Conservation (phyloP, 2,329 filamentous ascomycete genomes). For the Epichloe bromicola region DNA sequence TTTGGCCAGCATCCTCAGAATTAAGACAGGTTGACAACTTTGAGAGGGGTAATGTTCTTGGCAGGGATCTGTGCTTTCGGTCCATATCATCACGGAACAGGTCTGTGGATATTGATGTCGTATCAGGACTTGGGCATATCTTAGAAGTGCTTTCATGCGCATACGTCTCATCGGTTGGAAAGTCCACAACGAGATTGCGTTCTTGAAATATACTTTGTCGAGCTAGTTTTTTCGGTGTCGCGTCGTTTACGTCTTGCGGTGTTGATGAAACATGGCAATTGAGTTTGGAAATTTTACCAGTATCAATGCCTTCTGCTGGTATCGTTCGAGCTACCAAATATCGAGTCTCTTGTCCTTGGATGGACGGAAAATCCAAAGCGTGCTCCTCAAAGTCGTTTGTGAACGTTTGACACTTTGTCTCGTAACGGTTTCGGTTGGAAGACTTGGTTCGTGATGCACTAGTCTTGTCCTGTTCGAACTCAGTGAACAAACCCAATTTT, state of each 20-base stretch:
- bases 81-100: neutral
- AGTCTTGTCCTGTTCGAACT: neutral
- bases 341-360: neutral
- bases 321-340: neutral
- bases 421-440: neutral
- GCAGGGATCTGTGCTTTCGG: neutral
- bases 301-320: neutral
- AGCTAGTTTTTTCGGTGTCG: neutral
- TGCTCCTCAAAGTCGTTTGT: neutral
- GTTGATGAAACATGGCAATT: neutral
- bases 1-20: neutral
- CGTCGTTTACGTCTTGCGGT: neutral
- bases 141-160: neutral
- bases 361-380: neutral
- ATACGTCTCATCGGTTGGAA: neutral
- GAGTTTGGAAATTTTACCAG: no score
- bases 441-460: neutral
- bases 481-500: conserved; percentile 2
- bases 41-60: neutral
- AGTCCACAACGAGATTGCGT: neutral
- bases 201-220: neutral
- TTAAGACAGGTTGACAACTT: neutral
- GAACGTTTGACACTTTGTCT: neutral
- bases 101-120: neutral
- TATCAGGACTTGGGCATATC: neutral